These are phyloP conservation scores for Wilhelminamyces savonicus DNA, from an alignment of 805 yeast species.

Conservation along the genomic window DNA sequence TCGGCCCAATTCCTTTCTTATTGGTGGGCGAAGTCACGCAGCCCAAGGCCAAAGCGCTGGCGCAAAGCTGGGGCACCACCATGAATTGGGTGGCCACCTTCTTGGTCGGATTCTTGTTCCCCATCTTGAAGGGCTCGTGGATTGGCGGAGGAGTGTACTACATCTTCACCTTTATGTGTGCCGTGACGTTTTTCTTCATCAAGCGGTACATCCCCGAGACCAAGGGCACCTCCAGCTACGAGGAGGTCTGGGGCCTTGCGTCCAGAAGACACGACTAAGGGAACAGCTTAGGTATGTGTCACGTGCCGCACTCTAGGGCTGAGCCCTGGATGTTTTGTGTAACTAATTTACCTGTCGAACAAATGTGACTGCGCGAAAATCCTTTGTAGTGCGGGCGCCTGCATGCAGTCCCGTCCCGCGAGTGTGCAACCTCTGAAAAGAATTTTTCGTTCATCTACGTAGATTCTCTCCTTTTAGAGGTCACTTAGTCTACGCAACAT, in stretches of 20 bases:
- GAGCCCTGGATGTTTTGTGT: conserved; percentile 4
- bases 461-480: too few relatives aligned
- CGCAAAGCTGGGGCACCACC: conserved; percentile 89
- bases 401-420: too few relatives aligned
- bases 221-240: conserved; percentile 54
- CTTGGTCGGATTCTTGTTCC: conserved; percentile 73
- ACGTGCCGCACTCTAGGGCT: conserved; percentile 10
- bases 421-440: too few relatives aligned
- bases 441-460: too few relatives aligned
- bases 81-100: conserved; percentile 92
- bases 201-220: conserved; percentile 63
- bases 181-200: conserved; percentile 43
- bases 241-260: conserved; percentile 68
- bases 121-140: conserved; percentile 48
- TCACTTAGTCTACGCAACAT: too few relatives aligned
- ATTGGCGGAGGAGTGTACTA: conserved; percentile 79
- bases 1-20: conserved; percentile 94
- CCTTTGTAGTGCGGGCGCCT: conserved; percentile 1
- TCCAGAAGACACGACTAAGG: too few relatives aligned
- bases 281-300: too few relatives aligned
- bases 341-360: too few relatives aligned
- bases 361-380: too few relatives aligned
- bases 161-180: conserved; percentile 59
- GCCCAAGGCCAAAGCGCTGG: conserved; percentile 68
- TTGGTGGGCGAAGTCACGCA: conserved; percentile 87